phyloP scores from a whole-genome alignment of 2,329 filamentous ascomycete species.

The Penicillium freii region DNA sequence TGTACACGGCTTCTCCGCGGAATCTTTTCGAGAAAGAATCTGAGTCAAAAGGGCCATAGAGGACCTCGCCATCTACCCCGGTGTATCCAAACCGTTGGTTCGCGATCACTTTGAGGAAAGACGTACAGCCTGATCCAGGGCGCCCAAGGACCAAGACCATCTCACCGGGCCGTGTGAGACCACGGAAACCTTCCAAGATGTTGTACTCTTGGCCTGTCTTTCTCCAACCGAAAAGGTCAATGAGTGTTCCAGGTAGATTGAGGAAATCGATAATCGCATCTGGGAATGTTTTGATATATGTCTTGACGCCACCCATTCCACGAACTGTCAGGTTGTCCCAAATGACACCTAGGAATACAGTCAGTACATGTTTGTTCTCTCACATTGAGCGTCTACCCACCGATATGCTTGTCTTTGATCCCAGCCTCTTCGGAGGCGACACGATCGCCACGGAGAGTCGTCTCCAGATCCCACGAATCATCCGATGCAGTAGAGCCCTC shows the following conservation, averaged over 20 bases:
- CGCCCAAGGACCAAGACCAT: constrained; percentile 82
- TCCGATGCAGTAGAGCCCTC: constrained; percentile 44
- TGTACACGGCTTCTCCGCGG: constrained; percentile 80
- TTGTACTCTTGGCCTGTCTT: constrained; percentile 69
- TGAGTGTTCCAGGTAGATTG: constrained; percentile 66
- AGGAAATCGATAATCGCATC: constrained; percentile 74
- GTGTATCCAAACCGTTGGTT: constrained; percentile 65
- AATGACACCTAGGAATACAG: constrained; percentile 55
- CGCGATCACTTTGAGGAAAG: constrained; percentile 66
- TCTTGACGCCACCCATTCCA: constrained; percentile 71
- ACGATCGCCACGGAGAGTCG: constrained; percentile 67
- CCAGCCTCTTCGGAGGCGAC: constrained; percentile 72
- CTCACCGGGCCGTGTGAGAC: constrained; percentile 74
- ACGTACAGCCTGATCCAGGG: constrained; percentile 70
- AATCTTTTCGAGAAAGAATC: constrained; percentile 69
- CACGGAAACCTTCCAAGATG: constrained; percentile 63
- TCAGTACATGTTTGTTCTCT: not conserved
- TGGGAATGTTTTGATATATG: constrained; percentile 72
- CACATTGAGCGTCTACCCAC: constrained; percentile 24
- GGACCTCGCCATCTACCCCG: constrained; percentile 66
- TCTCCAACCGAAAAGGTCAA: constrained; percentile 62
- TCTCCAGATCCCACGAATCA: constrained; percentile 72
- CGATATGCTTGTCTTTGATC: constrained; percentile 76
- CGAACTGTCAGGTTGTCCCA: constrained; percentile 76
- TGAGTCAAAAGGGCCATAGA: constrained; percentile 71